These are phyloP conservation scores for Prunus armeniaca DNA, from an alignment of 306 rosid species.

Conservation along the genomic window DNA sequence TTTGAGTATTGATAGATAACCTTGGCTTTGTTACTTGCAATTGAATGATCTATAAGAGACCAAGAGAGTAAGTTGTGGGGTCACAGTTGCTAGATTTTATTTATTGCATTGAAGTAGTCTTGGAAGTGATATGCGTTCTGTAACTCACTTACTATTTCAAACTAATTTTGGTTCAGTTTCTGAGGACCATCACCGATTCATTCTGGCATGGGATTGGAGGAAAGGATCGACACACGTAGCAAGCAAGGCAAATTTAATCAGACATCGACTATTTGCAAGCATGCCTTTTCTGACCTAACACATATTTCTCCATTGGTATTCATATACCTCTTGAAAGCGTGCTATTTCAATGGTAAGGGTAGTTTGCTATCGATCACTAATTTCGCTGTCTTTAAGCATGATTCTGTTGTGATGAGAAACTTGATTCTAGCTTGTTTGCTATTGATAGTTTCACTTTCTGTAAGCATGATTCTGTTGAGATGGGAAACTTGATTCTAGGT, in stretches of 20 bases:
- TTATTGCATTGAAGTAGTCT: background rate
- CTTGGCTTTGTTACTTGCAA: background rate
- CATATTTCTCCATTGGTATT: conserved; percentile 77
- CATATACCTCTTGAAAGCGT: conserved; percentile 75
- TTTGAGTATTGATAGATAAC: background rate
- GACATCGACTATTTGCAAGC: conserved; percentile 46
- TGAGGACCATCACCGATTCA: conserved; percentile 9
- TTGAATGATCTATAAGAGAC: background rate
- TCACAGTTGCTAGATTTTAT: conserved; percentile 6
- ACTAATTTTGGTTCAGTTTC: conserved; percentile 15
- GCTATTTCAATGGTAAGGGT: conserved; percentile 66
- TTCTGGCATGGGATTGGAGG: conserved; percentile 59
- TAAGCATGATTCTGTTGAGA: background rate
- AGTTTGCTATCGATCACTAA: conserved; percentile 9
- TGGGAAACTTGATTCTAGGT: background rate
- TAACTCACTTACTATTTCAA: background rate
- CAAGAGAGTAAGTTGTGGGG: conserved; percentile 10
- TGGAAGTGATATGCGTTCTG: background rate
- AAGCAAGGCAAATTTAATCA: conserved; percentile 28
- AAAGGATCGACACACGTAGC: conserved; percentile 26
- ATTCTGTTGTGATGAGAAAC: background rate
- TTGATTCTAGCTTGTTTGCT: conserved; percentile 5
- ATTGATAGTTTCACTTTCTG: conserved; percentile 6
- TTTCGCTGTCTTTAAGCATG: conserved; percentile 11
- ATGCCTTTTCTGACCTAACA: conserved; percentile 63